Evolutionary conservation across 768 basidiomycete species (phyloP), one percentile per base, ranked within the genome.

Genomic region (Leccinum boreale): DNA sequence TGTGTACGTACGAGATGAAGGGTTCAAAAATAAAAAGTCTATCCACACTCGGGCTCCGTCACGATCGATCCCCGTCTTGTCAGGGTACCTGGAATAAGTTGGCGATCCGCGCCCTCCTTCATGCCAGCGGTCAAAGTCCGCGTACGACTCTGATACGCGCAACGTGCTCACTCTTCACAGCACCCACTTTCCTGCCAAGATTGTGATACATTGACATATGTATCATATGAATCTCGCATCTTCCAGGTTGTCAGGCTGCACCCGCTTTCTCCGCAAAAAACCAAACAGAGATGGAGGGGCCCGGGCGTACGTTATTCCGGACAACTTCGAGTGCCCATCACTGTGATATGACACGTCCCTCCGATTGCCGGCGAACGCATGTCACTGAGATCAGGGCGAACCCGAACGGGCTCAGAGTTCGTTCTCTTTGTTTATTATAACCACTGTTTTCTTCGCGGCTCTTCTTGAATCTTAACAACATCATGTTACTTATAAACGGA

Each of bases 41-140:
- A 52, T 29, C 12, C 62, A 28, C 23, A 44, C 50, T 45, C 5
- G 3, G 35, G n/a, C n/a, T 42, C 10, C 42, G n/a, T 19, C 48
- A 47, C 52, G 58, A 60, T 53, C 29, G 45, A 33, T 45, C 17
- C 23, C 58, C 39, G 5, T 11, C 10, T 35, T 36, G 15, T 42
- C 55, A 61, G 53, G 52, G 3, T n/a, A 7, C 39, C 48, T n/a
- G 35, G 42, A 39, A 33, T 46, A 52, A 54, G 51, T 62, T 58
- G 59, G 53, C 59, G 64, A 64, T 62, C 63, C 63, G 55, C 59
- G 61, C 42, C 21, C 47, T 44, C 50, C 28, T 49, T 50, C 28
- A 23, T 39, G 5, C 15, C 29, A 52, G 42, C 35, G n/a, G 9
- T 14, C 15, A 48, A 57, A 54, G 55, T 57, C 58, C 63, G 52